phyloP scores from a whole-genome alignment of 164 flowering plant species.

The Paratinospora sagittata region DNA sequence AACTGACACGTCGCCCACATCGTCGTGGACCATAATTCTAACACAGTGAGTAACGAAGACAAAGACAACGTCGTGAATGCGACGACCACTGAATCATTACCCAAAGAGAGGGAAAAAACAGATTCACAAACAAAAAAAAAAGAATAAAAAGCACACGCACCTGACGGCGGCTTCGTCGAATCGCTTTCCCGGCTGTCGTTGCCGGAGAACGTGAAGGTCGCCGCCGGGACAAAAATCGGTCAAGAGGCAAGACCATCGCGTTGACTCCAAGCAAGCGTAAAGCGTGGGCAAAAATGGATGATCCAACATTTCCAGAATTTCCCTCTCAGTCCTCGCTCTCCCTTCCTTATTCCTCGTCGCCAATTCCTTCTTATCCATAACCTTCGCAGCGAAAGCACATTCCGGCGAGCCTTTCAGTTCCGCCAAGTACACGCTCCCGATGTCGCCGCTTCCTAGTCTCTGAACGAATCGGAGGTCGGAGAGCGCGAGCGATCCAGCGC shows the following conservation, averaged over 20 bases:
- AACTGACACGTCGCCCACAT: background rate
- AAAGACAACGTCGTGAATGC: background rate
- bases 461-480: constrained; percentile 52
- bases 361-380: constrained; percentile 66
- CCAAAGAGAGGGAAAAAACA: background rate
- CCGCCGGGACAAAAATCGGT: constrained; percentile 92
- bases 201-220: constrained; percentile 75
- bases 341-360: constrained; percentile 49
- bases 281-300: constrained; percentile 79
- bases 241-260: constrained; percentile 52
- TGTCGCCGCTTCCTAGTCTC: constrained; percentile 74
- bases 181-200: constrained; percentile 50
- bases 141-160: constrained; percentile 24
- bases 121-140: too few relatives aligned
- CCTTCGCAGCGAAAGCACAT: constrained; percentile 54
- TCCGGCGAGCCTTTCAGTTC: constrained; percentile 36
- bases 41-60: background rate
- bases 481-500: constrained; percentile 23
- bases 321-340: constrained; percentile 58
- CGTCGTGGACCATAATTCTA: background rate
- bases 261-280: constrained; percentile 44
- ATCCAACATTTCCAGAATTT: constrained; percentile 53
- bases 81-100: background rate
- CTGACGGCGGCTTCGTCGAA: constrained; percentile 61
- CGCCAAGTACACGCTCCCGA: constrained; percentile 71